A percentile compares a stretch with the other conserved stretches of the same genome.
These are phyloP conservation scores for Stipa capillata DNA, from an alignment of 176 grass and related monocot species.

Conservation along the genomic window DNA sequence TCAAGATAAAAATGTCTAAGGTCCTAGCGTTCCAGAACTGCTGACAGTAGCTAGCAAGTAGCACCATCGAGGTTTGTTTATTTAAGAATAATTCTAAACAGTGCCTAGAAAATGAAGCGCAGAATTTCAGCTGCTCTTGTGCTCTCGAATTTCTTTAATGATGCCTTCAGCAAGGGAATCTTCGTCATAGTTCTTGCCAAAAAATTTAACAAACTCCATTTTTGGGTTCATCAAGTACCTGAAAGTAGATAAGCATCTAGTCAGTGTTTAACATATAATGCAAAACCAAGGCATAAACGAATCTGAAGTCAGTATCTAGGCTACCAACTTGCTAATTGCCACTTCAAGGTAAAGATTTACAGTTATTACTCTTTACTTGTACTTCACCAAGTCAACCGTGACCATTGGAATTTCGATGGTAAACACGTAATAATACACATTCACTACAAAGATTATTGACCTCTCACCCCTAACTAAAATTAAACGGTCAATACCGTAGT, in stretches of 20 bases:
- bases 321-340: not conserved
- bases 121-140: conserved; percentile 14
- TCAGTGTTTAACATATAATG: not conserved
- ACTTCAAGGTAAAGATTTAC: not conserved
- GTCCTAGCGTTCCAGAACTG: not conserved
- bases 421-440: not conserved
- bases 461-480: not conserved
- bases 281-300: not conserved
- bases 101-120: not conserved
- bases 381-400: not conserved
- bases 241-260: not conserved
- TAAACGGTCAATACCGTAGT: not conserved
- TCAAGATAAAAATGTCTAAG: not conserved
- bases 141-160: conserved; percentile 36
- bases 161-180: conserved; percentile 55
- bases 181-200: conserved; percentile 17
- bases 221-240: not conserved
- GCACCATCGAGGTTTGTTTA: not conserved
- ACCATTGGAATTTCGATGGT: not conserved
- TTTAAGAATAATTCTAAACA: not conserved
- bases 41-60: not conserved
- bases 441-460: not conserved
- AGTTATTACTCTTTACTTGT: not conserved
- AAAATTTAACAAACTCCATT: not conserved
- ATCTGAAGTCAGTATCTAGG: not conserved